Evolutionary conservation across 768 basidiomycete species (phyloP).

Genomic region (Clitopilus passeckerianus): DNA sequence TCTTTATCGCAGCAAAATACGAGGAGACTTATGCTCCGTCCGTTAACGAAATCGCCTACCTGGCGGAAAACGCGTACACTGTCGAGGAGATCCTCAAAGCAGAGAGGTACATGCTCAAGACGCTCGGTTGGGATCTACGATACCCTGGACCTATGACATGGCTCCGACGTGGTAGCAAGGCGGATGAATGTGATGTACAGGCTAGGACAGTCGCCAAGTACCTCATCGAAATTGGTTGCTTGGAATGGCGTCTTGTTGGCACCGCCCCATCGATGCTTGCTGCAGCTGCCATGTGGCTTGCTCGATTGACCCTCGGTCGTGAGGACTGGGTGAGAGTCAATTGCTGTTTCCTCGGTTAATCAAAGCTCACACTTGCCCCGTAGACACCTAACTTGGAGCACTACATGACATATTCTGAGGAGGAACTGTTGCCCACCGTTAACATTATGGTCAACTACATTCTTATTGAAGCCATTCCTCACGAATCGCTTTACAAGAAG

Average conservation of each 20-base stretch:
- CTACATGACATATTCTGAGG: slow-evolving; percentile 83
- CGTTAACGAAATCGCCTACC: slow-evolving; percentile 72
- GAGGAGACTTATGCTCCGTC: slow-evolving; percentile 91
- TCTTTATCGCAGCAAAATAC: slow-evolving; percentile 88
- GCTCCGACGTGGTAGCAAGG: slow-evolving; percentile 86
- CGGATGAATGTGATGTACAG: slow-evolving; percentile 85
- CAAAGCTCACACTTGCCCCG: slow-evolving; percentile 5
- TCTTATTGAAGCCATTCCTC: slow-evolving; percentile 61
- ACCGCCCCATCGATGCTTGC: slow-evolving; percentile 76
- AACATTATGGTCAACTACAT: slow-evolving; percentile 88
- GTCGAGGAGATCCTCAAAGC: slow-evolving; percentile 83
- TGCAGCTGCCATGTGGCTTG: slow-evolving; percentile 85
- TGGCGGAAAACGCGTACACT: slow-evolving; percentile 73
- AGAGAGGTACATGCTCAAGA: slow-evolving; percentile 83
- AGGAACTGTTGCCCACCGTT: slow-evolving; percentile 73
- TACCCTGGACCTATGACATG: slow-evolving; percentile 89
- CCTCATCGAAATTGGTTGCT: slow-evolving; percentile 77
- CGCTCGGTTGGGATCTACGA: slow-evolving; percentile 80
- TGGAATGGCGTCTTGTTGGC: slow-evolving; percentile 76
- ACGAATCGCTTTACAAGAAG: slow-evolving; percentile 84
- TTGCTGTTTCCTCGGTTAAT: background rate
- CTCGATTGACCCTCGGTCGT: slow-evolving; percentile 70
- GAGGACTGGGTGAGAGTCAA: slow-evolving; percentile 73
- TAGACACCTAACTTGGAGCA: slow-evolving; percentile 84
- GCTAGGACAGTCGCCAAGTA: slow-evolving; percentile 88